phyloP scores from a whole-genome alignment of 768 basidiomycete genomes.

The Leccinum imitatum region DNA sequence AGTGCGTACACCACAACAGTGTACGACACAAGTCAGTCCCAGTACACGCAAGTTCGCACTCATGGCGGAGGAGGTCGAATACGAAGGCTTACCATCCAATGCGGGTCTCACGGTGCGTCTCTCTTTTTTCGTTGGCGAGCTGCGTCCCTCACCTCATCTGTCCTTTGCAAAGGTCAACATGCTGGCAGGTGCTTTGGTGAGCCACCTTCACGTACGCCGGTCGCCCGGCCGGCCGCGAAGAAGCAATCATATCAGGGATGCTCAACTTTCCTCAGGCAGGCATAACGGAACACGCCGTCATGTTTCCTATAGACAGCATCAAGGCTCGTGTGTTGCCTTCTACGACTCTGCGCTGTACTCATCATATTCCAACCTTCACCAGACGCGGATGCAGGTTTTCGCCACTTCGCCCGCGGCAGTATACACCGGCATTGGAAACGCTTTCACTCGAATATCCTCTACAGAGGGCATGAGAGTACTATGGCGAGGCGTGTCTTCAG shows the following conservation, averaged over 20 bases:
- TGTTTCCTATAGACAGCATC: slow-evolving; percentile 98
- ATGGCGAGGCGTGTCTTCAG: slow-evolving; percentile 96
- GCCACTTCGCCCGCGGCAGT: slow-evolving; percentile 81
- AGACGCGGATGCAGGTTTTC: slow-evolving; percentile 99
- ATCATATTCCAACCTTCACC: slow-evolving; percentile 2
- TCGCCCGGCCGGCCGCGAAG: neutral
- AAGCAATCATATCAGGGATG: neutral
- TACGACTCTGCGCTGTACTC: slow-evolving; percentile 1
- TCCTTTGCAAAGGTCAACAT: slow-evolving; percentile 73
- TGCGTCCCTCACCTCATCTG: slow-evolving; percentile 15
- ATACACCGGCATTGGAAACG: slow-evolving; percentile 88
- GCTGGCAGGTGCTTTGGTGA: slow-evolving; percentile 92
- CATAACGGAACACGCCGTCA: slow-evolving; percentile 98
- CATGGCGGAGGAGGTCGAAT: slow-evolving; percentile 52
- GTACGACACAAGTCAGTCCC: slow-evolving; percentile 5
- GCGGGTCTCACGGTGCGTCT: slow-evolving; percentile 67
- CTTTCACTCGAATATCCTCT: slow-evolving; percentile 87
- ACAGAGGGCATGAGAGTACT: slow-evolving; percentile 90
- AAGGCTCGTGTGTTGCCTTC: slow-evolving; percentile 59
- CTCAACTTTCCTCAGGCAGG: slow-evolving; percentile 69
- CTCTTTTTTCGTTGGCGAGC: slow-evolving; percentile 9
- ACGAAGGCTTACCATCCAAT: slow-evolving; percentile 70
- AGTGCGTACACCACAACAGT: slow-evolving; percentile 8
- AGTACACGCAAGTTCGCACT: slow-evolving; percentile 13
- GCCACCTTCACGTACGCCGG: slow-evolving; percentile 32